These are phyloP conservation scores for Cicer arietinum DNA, from an alignment of 306 rosid species.

Conservation along the genomic window DNA sequence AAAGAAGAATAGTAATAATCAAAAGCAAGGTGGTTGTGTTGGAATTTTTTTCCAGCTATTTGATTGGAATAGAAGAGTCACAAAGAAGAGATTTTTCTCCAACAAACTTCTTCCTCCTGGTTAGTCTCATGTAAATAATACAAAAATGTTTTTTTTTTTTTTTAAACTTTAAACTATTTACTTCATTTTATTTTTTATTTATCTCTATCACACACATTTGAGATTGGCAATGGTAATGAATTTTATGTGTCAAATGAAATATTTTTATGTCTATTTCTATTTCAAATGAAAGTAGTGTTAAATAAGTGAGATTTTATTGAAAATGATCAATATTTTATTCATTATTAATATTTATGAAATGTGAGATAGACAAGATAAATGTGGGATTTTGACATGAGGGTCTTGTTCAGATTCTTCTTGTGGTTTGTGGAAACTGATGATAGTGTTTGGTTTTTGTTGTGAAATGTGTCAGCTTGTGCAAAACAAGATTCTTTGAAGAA, in stretches of 20 bases:
- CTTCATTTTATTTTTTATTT: conserved; percentile 7
- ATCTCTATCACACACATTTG: neutral
- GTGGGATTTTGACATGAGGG: neutral
- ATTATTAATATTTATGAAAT: neutral
- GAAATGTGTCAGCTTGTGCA: conserved; percentile 51
- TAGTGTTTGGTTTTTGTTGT: conserved; percentile 18
- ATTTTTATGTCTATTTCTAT: neutral
- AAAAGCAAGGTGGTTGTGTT: conserved; percentile 63
- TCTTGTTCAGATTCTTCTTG: neutral
- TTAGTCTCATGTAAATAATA: conserved; percentile 33
- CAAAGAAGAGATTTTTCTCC: conserved; percentile 77
- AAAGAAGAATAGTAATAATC: conserved; percentile 51
- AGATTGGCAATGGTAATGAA: neutral
- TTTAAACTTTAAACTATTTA: neutral
- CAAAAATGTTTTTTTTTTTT: neutral
- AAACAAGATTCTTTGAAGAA: conserved; percentile 58
- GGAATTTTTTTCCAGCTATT: conserved; percentile 75
- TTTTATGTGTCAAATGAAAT: neutral
- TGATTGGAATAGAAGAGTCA: conserved; percentile 74
- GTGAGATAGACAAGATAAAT: neutral
- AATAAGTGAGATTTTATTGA: neutral
- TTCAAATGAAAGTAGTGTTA: neutral
- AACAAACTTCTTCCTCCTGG: conserved; percentile 74
- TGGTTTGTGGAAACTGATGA: conserved; percentile 26
- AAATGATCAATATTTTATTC: neutral